A percentile compares a stretch with the other conserved stretches of the same genome.
These are phyloP conservation scores for Sparassis latifolia DNA, from an alignment of 1,284 basidiomycete genomes.

Conservation along the genomic window DNA sequence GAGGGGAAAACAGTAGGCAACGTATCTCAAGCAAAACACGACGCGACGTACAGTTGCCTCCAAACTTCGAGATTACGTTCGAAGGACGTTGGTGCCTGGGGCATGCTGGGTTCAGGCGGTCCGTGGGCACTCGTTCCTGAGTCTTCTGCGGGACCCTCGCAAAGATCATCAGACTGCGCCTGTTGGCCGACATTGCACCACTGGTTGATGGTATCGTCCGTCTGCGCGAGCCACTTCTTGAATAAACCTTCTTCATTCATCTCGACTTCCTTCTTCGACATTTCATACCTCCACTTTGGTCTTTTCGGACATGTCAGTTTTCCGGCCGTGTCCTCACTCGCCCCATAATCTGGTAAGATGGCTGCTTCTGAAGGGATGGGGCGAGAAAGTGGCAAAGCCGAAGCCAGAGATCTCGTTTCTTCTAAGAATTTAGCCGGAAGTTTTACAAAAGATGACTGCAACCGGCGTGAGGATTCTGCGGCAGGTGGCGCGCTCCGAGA, in stretches of 20 bases:
- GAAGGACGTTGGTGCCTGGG: slow-evolving; percentile 68
- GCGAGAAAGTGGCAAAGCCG: slow-evolving; percentile 45
- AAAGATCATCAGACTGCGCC: background rate
- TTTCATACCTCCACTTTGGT: slow-evolving; percentile 80
- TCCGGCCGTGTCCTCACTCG: slow-evolving; percentile 23
- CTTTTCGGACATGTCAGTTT: slow-evolving; percentile 53
- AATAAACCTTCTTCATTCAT: slow-evolving; percentile 78
- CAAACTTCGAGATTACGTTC: slow-evolving; percentile 91
- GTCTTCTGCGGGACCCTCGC: background rate
- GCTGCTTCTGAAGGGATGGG: slow-evolving; percentile 47
- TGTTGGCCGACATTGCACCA: slow-evolving; percentile 38
- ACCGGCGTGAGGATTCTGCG: slow-evolving; percentile 39
- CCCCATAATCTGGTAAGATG: slow-evolving; percentile 27
- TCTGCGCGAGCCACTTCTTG: slow-evolving; percentile 65
- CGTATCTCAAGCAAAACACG: background rate
- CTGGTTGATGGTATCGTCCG: slow-evolving; percentile 46
- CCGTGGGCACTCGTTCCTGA: slow-evolving; percentile 5
- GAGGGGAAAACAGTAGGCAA: slow-evolving; percentile 5
- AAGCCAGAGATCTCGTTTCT: slow-evolving; percentile 52
- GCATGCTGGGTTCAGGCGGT: slow-evolving; percentile 32
- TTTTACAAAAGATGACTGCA: slow-evolving; percentile 71
- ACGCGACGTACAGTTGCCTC: slow-evolving; percentile 70
- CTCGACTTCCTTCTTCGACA: slow-evolving; percentile 84
- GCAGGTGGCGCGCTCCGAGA: slow-evolving; percentile 19
- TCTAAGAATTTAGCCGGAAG: slow-evolving; percentile 61